Evolutionary conservation across 176 grass and related monocot species (phyloP).

Genomic region (Ampelocalamus luodianensis): DNA sequence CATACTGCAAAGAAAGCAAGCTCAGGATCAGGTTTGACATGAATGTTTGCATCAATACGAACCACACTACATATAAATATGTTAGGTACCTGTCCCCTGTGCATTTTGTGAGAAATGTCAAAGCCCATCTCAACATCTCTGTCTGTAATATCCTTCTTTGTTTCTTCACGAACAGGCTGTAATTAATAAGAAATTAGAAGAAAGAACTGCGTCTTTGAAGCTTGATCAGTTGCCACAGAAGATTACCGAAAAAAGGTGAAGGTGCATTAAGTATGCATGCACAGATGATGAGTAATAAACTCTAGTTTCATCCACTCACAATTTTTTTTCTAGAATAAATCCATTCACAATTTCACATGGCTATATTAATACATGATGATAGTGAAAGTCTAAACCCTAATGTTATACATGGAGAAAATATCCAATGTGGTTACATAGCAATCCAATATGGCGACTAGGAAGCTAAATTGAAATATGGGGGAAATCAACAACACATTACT

Average conservation of each 20-base stretch:
- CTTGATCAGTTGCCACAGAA: neutral
- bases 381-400: slow-evolving; percentile 26
- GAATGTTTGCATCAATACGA: slow-evolving; percentile 29
- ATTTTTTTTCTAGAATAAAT: neutral
- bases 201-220: slow-evolving; percentile 35
- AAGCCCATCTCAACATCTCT: slow-evolving; percentile 94
- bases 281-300: neutral
- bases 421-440: neutral
- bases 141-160: slow-evolving; percentile 72
- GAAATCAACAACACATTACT: neutral
- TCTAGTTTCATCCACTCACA: neutral
- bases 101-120: slow-evolving; percentile 79
- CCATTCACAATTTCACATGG: slow-evolving; percentile 7
- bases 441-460: slow-evolving; percentile 5
- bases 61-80: neutral
- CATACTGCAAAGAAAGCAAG: slow-evolving; percentile 68
- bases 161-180: slow-evolving; percentile 80
- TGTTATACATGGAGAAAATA: neutral
- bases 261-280: slow-evolving; percentile 7
- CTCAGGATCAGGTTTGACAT: slow-evolving; percentile 44
- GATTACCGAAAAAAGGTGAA: neutral
- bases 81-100: slow-evolving; percentile 82
- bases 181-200: slow-evolving; percentile 30
- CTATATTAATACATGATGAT: neutral
- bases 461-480: neutral